Evolutionary conservation across 2,329 filamentous ascomycete genomes (phyloP), one percentile per base, ranked within the genome.

Genomic region (Parasarocladium wereldwijsianum): DNA sequence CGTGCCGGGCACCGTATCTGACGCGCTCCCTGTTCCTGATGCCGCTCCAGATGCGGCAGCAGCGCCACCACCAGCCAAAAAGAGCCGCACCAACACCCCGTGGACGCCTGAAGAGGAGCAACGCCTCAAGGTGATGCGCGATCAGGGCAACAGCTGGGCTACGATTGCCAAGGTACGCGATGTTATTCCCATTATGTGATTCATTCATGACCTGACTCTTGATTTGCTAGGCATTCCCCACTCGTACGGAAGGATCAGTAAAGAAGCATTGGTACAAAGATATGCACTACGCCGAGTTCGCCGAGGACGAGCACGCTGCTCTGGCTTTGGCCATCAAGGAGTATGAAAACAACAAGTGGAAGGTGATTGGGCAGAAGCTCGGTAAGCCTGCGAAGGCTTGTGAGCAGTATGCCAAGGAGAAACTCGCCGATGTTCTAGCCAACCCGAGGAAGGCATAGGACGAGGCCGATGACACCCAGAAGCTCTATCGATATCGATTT

Each of bases 221-320:
- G 17, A 16, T 25, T 29, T 21, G 8, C 39, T 22, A 92, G 82
- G 86, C 81, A 3, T 98, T 98, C 50, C 87, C 90, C 8, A 76
- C 74, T 15, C 70, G 90, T 45, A 98, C 90, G 24, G 90, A 98
- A 58, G 90, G 90, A 6, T 94, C 86, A 47, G 90, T 98, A 14
- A 98, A 96, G 66, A 98, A 96, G 59, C 90, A 98, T 54, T 98
- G 90, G 87, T 96, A 98, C 57, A 96, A 96, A 69, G 90, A 98
- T 45, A 98, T 98, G 90, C 90, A 98, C 51, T 96, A 96, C 52
- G 90, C 90, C 40, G 90, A 96, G 51, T 96, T 98, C 52, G 86
- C 83, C 29, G 87, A 94, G 62, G 85, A 96, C 49, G 90, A 94
- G 73, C n/a, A n/a, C n/a, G n/a, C n/a, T n/a, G n/a, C n/a, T n/a